A percentile compares a stretch with the other conserved stretches of the same genome.
Conservation (phyloP, 352 stramenopile species). For the Phytopythium vexans region DNA sequence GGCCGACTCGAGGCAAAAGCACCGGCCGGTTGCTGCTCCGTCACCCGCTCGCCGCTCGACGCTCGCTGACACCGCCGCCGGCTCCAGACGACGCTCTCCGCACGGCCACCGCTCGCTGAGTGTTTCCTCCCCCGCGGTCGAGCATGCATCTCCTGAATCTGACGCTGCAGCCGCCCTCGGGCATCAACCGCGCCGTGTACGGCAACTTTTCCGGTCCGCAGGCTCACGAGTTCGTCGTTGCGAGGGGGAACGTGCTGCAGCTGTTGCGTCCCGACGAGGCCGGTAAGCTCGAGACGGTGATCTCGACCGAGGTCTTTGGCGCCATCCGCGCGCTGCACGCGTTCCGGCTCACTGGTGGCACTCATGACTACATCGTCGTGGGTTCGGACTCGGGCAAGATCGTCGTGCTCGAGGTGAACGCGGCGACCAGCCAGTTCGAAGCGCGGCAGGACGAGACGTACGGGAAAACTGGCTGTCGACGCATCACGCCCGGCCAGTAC, state of each 20-base stretch:
- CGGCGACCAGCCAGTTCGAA: conserved; percentile 65
- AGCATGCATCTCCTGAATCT: conserved; percentile 87
- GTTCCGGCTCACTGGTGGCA: conserved; percentile 84
- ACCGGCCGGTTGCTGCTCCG: too few relatives aligned
- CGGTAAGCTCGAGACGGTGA: conserved; percentile 73
- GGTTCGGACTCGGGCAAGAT: conserved; percentile 96
- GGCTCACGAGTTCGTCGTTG: conserved; percentile 94
- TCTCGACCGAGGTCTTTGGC: conserved; percentile 87
- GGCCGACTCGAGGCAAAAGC: too few relatives aligned
- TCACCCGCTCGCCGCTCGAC: too few relatives aligned
- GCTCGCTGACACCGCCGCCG: too few relatives aligned
- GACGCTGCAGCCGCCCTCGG: conserved; percentile 82
- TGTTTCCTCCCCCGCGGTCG: too few relatives aligned
- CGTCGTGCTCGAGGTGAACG: conserved; percentile 94
- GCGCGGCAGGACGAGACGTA: conserved; percentile 94
- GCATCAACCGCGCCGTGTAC: conserved; percentile 82
- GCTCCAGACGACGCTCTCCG: too few relatives aligned
- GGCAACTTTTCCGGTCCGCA: conserved; percentile 91
- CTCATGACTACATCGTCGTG: conserved; percentile 96
- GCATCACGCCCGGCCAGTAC: conserved; percentile 98
- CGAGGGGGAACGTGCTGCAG: conserved; percentile 92
- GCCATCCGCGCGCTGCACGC: conserved; percentile 90
- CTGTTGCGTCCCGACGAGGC: conserved; percentile 84
- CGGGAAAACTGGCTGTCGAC: conserved; percentile 95
- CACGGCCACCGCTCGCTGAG: too few relatives aligned